These are phyloP conservation scores for Daldinia caldariorum DNA, from an alignment of 495 filamentous ascomycete genomes.

Conservation along the genomic window DNA sequence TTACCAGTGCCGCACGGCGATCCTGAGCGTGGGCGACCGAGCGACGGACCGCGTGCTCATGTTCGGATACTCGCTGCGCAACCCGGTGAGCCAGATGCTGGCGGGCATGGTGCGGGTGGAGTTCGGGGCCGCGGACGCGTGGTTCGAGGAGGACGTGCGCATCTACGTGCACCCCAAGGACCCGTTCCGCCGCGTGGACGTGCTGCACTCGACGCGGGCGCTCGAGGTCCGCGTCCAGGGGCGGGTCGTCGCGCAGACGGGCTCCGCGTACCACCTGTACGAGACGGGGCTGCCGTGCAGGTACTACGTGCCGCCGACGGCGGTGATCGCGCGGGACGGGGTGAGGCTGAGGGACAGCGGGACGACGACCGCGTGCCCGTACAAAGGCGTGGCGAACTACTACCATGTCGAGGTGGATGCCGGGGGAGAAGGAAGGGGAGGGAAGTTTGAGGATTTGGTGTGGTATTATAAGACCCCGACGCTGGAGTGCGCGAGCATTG, in stretches of 20 bases:
- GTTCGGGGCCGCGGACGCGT: conserved; percentile 54
- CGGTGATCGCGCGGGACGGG: conserved; percentile 46
- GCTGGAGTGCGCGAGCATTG: conserved; percentile 54
- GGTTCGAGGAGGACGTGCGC: conserved; percentile 67
- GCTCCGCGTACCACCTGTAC: conserved; percentile 53
- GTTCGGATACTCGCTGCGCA: conserved; percentile 12
- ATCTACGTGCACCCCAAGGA: conserved; percentile 60
- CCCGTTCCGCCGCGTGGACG: conserved; percentile 27
- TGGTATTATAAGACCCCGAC: conserved; percentile 69
- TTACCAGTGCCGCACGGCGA: conserved; percentile 6
- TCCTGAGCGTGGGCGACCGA: background rate
- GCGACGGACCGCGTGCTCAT: conserved; percentile 34
- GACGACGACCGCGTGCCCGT: conserved; percentile 62
- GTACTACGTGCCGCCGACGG: conserved; percentile 62
- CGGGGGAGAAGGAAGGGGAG: conserved; percentile 8
- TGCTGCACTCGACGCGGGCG: conserved; percentile 20
- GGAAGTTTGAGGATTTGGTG: conserved; percentile 57
- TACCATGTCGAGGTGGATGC: conserved; percentile 42
- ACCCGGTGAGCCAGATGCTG: background rate
- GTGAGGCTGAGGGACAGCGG: conserved; percentile 50
- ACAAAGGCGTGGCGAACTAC: conserved; percentile 68
- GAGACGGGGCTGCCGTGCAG: conserved; percentile 62
- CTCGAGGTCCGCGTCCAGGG: conserved; percentile 22
- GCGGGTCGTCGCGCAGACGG: conserved; percentile 53
- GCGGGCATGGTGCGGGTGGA: conserved; percentile 35